These are phyloP conservation scores for Arthrobotrys musiformis DNA, from an alignment of 2,329 filamentous ascomycete species.

Conservation along the genomic window DNA sequence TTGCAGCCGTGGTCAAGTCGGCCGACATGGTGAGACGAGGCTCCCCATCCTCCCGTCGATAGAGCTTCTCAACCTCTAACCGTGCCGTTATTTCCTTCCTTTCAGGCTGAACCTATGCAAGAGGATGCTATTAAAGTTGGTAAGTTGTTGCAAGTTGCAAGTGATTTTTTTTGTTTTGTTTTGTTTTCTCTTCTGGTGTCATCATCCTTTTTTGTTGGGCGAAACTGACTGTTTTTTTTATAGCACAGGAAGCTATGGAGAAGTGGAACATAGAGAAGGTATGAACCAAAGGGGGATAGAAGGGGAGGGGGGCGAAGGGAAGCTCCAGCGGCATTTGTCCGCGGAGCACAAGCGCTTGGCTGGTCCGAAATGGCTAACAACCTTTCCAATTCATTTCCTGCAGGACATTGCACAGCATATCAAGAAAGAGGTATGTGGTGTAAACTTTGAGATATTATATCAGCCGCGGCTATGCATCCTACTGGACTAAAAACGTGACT, in stretches of 20 bases:
- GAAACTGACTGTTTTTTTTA: slow-evolving; percentile 10
- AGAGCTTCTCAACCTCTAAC: slow-evolving; percentile 12
- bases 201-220: not conserved
- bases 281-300: slow-evolving; percentile 56
- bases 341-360: not conserved
- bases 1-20: slow-evolving; percentile 91
- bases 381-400: not conserved
- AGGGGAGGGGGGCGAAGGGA: not conserved
- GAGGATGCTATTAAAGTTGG: slow-evolving; percentile 94
- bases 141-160: slow-evolving; percentile 67
- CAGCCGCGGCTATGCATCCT: slow-evolving; percentile 16
- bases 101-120: slow-evolving; percentile 95
- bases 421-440: slow-evolving; percentile 79
- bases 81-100: slow-evolving; percentile 56
- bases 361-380: slow-evolving; percentile 30
- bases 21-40: slow-evolving; percentile 85
- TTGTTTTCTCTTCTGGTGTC: not conserved
- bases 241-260: slow-evolving; percentile 77
- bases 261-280: slow-evolving; percentile 79
- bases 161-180: no score
- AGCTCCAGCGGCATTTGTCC: slow-evolving; percentile 58
- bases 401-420: slow-evolving; percentile 96
- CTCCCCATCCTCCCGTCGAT: not conserved
- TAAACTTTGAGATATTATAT: slow-evolving; percentile 55
- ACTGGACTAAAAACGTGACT: slow-evolving; percentile 12